Percentiles rank a stretch among this genome's conserved stretches.
Evolutionary conservation across 495 filamentous ascomycete species (phyloP).

Genomic region (Cryomyces antarcticus): DNA sequence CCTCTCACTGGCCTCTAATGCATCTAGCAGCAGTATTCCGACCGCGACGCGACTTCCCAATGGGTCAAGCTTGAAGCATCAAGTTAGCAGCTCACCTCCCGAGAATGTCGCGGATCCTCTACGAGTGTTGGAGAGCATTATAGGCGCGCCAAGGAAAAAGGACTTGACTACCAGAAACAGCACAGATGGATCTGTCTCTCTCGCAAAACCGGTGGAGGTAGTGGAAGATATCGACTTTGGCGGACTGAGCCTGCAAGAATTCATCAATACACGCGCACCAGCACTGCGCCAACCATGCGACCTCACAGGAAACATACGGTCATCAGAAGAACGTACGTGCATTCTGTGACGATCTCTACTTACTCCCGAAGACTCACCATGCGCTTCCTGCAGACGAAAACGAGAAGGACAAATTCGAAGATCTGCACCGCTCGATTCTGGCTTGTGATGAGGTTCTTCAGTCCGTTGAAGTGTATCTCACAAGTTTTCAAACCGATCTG

Average conservation of each 20-base stretch:
- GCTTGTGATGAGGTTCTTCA: slow-evolving; percentile 85
- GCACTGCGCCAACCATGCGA: slow-evolving; percentile 3
- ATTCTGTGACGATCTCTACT: slow-evolving; percentile 8
- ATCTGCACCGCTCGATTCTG: slow-evolving; percentile 70
- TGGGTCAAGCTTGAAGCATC: slow-evolving; percentile 42
- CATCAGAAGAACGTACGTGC: slow-evolving; percentile 52
- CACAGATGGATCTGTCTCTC: slow-evolving; percentile 5
- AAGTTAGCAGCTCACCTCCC: slow-evolving; percentile 26
- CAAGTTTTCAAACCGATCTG: slow-evolving; percentile 80
- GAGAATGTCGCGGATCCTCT: slow-evolving; percentile 47
- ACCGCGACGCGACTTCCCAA: slow-evolving; percentile 38
- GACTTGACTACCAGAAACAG: slow-evolving; percentile 8
- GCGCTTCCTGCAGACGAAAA: slow-evolving; percentile 38
- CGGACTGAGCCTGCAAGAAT: slow-evolving; percentile 51
- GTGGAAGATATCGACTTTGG: slow-evolving; percentile 59
- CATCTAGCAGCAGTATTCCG: slow-evolving; percentile 54
- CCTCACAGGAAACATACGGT: slow-evolving; percentile 25
- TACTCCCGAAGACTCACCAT: slow-evolving; percentile 9
- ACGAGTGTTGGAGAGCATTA: slow-evolving; percentile 46
- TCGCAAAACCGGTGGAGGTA: slow-evolving; percentile 24
- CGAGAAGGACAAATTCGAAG: slow-evolving; percentile 77
- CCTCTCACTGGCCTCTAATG: slow-evolving; percentile 45
- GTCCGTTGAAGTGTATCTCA: slow-evolving; percentile 80
- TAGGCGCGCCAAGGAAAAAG: slow-evolving; percentile 30
- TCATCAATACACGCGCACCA: slow-evolving; percentile 26